Base-by-base conservation (phyloP, 306 rosid genomes). In the Fragaria iinumae region DNA sequence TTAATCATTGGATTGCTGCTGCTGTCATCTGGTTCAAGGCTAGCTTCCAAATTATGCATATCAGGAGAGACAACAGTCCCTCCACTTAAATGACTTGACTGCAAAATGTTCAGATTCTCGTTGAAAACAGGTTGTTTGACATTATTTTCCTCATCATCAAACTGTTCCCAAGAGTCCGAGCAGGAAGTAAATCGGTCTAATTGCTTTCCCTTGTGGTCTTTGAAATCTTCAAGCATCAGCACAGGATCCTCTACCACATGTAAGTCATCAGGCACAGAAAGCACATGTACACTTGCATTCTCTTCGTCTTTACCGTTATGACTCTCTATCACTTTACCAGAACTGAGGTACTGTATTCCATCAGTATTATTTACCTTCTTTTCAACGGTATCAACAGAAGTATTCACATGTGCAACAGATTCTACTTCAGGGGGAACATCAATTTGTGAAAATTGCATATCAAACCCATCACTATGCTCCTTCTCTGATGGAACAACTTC, bases 201-300 rank as follows among this genome's bases (percentile, higher is more conserved):
- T 44, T 74, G 79, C 59, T 63, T 69, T 47, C 34, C 83, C 53
- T 86, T 56, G 41, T 49, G 83, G 72, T 79, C 80, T 80, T 74
- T 75, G 45, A 79, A 86, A 76, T 78, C 81, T 82, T 83, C 85
- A 72, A 82, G 75, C 74, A 76, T 48, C 32, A 69, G 68, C 57
- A 59, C 85, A 74, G 84, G 81, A 82, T 64, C 79, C 44, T 90
- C 80, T 62, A 67, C 82, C 69, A 47, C 75, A 56, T 80, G 69
- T 64, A 56, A 56, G 57, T 44, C 89, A 82, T 72, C 80, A 41
- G 80, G 74, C 60, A 72, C 83, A 69, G 84, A 80, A 78, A 80
- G 82, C 41, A 72, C 57, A 79, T 83, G 77, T 16, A 67, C 80
- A 81, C 81, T 21, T 49, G 55, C 77, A 79, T 73, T 79, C 70